Evolutionary conservation across 495 filamentous ascomycete genomes (phyloP).

Genomic region (Neurospora hispaniola): DNA sequence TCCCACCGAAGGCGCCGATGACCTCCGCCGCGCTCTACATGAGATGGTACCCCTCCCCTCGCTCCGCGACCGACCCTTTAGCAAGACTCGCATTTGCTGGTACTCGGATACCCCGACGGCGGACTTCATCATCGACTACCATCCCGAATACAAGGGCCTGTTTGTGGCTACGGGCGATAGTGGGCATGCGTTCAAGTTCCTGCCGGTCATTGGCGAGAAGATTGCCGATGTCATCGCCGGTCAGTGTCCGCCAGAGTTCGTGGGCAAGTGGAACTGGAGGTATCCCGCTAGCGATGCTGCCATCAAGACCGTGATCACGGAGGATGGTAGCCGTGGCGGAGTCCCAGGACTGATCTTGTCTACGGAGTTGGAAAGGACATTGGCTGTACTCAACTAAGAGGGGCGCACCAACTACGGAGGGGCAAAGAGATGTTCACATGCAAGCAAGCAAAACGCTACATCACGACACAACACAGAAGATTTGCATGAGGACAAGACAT

Average conservation of each 20-base stretch:
- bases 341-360: slow-evolving; percentile 41
- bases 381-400: not conserved
- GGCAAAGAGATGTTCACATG: not conserved
- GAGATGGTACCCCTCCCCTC: slow-evolving; percentile 47
- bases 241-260: slow-evolving; percentile 44
- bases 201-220: slow-evolving; percentile 74
- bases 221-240: slow-evolving; percentile 58
- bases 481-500: not conserved
- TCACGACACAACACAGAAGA: not conserved
- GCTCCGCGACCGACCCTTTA: slow-evolving; percentile 54
- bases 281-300: slow-evolving; percentile 11
- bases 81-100: slow-evolving; percentile 71
- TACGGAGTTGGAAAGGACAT: slow-evolving; percentile 36
- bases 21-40: slow-evolving; percentile 49
- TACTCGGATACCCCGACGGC: slow-evolving; percentile 74
- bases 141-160: slow-evolving; percentile 53
- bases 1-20: slow-evolving; percentile 49
- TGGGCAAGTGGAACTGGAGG: slow-evolving; percentile 61
- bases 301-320: slow-evolving; percentile 27
- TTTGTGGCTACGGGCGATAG: slow-evolving; percentile 79
- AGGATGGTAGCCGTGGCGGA: slow-evolving; percentile 60
- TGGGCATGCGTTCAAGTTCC: slow-evolving; percentile 83
- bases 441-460: not conserved
- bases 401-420: not conserved
- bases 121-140: slow-evolving; percentile 72